phyloP scores from a whole-genome alignment of 1,139 yeast species.

The Kluyveromyces marxianus region DNA sequence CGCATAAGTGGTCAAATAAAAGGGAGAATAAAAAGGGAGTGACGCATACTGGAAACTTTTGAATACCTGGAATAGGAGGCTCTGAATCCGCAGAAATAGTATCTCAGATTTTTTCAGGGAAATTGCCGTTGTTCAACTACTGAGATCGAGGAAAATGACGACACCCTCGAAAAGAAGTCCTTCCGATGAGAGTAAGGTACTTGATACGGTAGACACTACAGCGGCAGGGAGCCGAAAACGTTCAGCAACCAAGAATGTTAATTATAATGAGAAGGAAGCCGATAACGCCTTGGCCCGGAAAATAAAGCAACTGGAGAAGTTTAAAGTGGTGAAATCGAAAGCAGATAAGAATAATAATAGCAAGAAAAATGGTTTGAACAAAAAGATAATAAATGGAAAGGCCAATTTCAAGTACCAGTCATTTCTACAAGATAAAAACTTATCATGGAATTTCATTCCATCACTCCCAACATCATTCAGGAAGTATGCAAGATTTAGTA shows the following conservation, averaged over 20 bases:
- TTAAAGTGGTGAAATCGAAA: not conserved
- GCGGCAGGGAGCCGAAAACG: constrained; percentile 18
- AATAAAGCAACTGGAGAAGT: constrained; percentile 15
- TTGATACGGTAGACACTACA: not conserved
- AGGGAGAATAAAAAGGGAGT: too few species aligned
- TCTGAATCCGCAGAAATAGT: too few species aligned
- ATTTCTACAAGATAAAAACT: constrained; percentile 18
- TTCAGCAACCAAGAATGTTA: constrained; percentile 26
- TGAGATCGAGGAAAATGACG: too few species aligned
- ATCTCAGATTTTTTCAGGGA: too few species aligned
- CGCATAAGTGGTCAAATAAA: too few species aligned
- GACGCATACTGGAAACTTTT: too few species aligned
- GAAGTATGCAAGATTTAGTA: constrained; percentile 28
- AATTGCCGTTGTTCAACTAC: too few species aligned
- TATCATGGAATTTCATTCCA: constrained; percentile 29
- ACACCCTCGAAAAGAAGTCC: not conserved
- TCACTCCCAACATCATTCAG: constrained; percentile 24
- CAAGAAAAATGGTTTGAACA: constrained; percentile 3
- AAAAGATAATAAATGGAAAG: constrained; percentile 1
- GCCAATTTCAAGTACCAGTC: constrained; percentile 16
- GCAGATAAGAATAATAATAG: not conserved
- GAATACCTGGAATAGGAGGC: too few species aligned
- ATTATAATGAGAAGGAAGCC: constrained; percentile 32
- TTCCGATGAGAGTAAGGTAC: not conserved
- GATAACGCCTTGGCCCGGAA: constrained; percentile 23